Evolutionary conservation across 2,329 filamentous ascomycete genomes (phyloP).

Genomic region (Tolypocladium tundrense): DNA sequence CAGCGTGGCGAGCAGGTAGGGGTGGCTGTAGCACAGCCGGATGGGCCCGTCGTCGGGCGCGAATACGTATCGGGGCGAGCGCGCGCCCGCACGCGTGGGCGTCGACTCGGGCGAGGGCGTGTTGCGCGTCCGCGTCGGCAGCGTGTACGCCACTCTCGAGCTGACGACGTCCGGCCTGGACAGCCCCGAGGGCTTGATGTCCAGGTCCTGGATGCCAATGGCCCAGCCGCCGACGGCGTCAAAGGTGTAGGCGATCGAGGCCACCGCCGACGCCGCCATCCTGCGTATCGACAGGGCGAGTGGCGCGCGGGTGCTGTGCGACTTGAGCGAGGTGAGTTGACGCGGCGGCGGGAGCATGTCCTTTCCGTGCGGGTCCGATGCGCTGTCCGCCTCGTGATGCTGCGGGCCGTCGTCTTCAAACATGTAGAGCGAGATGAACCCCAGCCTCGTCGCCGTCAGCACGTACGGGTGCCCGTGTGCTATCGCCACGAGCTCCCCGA

Average conservation of each 20-base stretch:
- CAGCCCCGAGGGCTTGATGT: slow-evolving; percentile 36
- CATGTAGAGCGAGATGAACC: slow-evolving; percentile 66
- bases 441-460: slow-evolving; percentile 65
- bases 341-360: slow-evolving; percentile 14
- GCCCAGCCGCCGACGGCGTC: slow-evolving; percentile 75
- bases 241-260: slow-evolving; percentile 79
- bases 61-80: slow-evolving; percentile 2
- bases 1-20: slow-evolving; percentile 75
- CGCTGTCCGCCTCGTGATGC: slow-evolving; percentile 1
- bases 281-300: slow-evolving; percentile 75
- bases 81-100: slow-evolving; percentile 4
- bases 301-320: slow-evolving; percentile 68
- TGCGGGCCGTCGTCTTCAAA: slow-evolving; percentile 29
- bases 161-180: slow-evolving; percentile 18
- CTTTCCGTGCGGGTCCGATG: background rate
- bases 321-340: slow-evolving; percentile 68
- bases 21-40: slow-evolving; percentile 62
- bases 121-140: slow-evolving; percentile 18
- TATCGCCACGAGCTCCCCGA: slow-evolving; percentile 57
- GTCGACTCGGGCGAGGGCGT: slow-evolving; percentile 7
- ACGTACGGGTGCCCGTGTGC: slow-evolving; percentile 68
- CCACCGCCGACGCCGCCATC: slow-evolving; percentile 53
- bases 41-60: slow-evolving; percentile 37
- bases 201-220: slow-evolving; percentile 82
- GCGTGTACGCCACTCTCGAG: slow-evolving; percentile 25